Evolutionary conservation across 2,329 filamentous ascomycete species (phyloP).

Genomic region (Calonectria pseudoturangicola): DNA sequence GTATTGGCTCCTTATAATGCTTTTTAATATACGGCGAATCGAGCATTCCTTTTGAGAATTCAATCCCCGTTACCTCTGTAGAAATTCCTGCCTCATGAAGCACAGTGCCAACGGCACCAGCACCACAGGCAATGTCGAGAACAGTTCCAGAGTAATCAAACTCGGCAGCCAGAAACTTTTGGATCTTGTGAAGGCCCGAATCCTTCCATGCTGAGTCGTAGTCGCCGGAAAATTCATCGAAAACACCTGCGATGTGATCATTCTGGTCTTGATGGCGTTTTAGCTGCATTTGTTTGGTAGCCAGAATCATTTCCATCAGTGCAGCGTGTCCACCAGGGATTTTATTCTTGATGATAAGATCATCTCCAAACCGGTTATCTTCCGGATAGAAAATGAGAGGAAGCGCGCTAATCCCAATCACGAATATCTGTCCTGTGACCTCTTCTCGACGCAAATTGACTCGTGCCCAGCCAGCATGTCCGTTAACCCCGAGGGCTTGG

Average conservation of each 20-base stretch:
- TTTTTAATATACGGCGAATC: background rate
- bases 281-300: constrained; percentile 18
- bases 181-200: background rate
- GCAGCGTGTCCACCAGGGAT: background rate
- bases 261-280: background rate
- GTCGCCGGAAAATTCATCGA: background rate
- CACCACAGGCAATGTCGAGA: constrained; percentile 6
- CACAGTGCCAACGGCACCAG: background rate
- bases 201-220: background rate
- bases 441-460: background rate
- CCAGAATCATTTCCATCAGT: background rate
- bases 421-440: background rate
- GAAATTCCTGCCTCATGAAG: background rate
- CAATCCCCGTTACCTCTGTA: background rate
- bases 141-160: constrained; percentile 3
- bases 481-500: background rate
- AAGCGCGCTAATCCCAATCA: background rate
- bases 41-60: constrained; percentile 1
- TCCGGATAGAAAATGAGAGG: background rate
- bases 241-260: background rate
- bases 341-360: background rate
- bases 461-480: background rate
- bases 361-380: background rate
- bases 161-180: background rate
- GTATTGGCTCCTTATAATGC: background rate